These are phyloP conservation scores for Paramecium sexaurelia DNA, from an alignment of 73 alveolate species.

Conservation along the genomic window DNA sequence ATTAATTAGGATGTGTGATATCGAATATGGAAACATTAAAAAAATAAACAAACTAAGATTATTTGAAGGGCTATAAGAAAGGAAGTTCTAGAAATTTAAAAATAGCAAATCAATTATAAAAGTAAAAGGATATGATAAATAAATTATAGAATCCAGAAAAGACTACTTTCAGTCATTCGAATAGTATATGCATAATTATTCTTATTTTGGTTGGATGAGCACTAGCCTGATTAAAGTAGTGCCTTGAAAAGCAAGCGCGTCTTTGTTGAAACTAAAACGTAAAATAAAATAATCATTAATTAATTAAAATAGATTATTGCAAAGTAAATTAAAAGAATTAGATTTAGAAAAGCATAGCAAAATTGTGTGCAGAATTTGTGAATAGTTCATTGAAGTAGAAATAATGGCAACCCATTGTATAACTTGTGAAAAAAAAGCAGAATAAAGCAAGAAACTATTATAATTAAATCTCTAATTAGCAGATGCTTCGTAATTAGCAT, in stretches of 20 bases:
- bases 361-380: constrained; percentile 46
- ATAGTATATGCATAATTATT: neutral
- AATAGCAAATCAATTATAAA: constrained; percentile 9
- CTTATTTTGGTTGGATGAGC: neutral
- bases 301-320: constrained; percentile 1
- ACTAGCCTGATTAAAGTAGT: neutral
- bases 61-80: constrained; percentile 11
- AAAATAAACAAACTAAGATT: neutral
- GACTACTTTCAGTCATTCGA: neutral
- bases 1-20: neutral
- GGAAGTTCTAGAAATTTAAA: constrained; percentile 48
- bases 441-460: constrained; percentile 22
- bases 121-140: neutral
- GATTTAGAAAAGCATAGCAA: constrained; percentile 1
- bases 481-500: constrained; percentile 3
- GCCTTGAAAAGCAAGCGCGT: neutral
- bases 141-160: constrained; percentile 24
- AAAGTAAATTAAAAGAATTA: constrained; percentile 35
- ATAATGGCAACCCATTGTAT: constrained; percentile 44
- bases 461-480: constrained; percentile 24
- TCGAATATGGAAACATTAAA: neutral
- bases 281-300: neutral
- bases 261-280: neutral
- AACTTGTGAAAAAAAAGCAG: constrained; percentile 39
- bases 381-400: constrained; percentile 30